Evolutionary conservation across 2,329 filamentous ascomycete genomes (phyloP), one percentile per base, ranked within the genome.

Genomic region (Epichloe brachyelytri): DNA sequence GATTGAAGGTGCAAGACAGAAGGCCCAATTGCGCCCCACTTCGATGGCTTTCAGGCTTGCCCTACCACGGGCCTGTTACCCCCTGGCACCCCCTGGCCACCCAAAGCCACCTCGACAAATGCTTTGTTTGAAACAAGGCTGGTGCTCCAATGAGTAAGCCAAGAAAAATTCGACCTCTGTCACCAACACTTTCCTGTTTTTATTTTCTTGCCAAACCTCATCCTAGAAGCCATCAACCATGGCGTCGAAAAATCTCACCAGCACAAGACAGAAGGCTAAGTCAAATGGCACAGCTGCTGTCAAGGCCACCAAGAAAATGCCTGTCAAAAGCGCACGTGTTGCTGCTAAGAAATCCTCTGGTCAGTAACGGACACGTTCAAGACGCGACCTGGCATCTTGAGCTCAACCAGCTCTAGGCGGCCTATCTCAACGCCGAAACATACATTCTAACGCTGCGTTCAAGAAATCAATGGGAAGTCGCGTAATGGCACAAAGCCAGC

Each of bases 181-280:
- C 30, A 30, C 36, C 7, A 38, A n/a, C 36, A n/a, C 36, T 11
- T 6, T 1, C 36, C 3, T 6, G 12, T 38, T 38, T 38, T 5
- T 38, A 1, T 38, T 20, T 46, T 37, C 14, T 37, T 37, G 11
- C 17, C 4, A 19, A 33, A 22, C 22, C 8, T 17, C 30, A 36
- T 26, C 4, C 41, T 7, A 43, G 37, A 30, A 51, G n/a, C 37
- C 46, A 41, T 48, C 30, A 34, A 20, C 14, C 37, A 53, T 53
- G 52, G 41, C 52, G 19, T 49, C 52, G n/a, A 53, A 51, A 49
- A 53, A 49, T 17, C 48, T 50, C 22, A 40, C 41, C 36, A 22
- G 41, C 40, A 40, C 52, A 11, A 26, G 39, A 38, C 49, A 43
- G 17, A 49, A 46, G 49, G 49, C 45, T 10, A 49, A 53, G 17